Percentiles rank a stretch among this genome's conserved stretches.
Evolutionary conservation across 1,139 yeast species (phyloP).

Genomic region (Diutina ranongensis): DNA sequence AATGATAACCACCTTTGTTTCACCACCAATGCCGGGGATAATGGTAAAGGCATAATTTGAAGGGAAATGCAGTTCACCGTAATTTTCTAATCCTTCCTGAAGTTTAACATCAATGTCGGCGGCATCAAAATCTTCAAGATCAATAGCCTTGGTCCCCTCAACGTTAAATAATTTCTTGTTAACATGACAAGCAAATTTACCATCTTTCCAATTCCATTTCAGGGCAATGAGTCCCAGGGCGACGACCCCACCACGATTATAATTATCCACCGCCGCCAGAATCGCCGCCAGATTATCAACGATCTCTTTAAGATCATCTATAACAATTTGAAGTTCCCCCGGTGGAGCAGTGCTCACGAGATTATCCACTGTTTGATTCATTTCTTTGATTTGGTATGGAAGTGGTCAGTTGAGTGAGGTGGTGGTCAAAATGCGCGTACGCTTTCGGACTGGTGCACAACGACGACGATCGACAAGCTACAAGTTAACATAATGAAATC

Average conservation of each 20-base stretch:
- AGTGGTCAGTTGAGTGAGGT: no score
- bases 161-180: constrained; percentile 45
- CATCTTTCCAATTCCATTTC: constrained; percentile 17
- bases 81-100: constrained; percentile 20
- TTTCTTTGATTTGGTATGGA: no score
- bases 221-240: constrained; percentile 25
- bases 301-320: constrained; percentile 15
- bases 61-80: constrained; percentile 42
- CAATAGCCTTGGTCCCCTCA: constrained; percentile 39
- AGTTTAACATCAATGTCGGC: constrained; percentile 18
- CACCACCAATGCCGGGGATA: constrained; percentile 23
- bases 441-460: no score
- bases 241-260: constrained; percentile 20
- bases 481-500: no score
- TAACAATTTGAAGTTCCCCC: constrained; percentile 26
- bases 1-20: constrained; percentile 38
- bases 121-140: constrained; percentile 29
- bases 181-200: constrained; percentile 27
- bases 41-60: constrained; percentile 36
- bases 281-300: constrained; percentile 16
- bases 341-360: constrained; percentile 30
- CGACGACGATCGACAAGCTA: no score
- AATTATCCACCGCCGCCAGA: constrained; percentile 20
- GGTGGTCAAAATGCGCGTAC: no score
- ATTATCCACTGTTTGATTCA: constrained; percentile 8